Base-by-base conservation (phyloP, 495 filamentous ascomycete genomes). In the Penicillium verhagenii region DNA sequence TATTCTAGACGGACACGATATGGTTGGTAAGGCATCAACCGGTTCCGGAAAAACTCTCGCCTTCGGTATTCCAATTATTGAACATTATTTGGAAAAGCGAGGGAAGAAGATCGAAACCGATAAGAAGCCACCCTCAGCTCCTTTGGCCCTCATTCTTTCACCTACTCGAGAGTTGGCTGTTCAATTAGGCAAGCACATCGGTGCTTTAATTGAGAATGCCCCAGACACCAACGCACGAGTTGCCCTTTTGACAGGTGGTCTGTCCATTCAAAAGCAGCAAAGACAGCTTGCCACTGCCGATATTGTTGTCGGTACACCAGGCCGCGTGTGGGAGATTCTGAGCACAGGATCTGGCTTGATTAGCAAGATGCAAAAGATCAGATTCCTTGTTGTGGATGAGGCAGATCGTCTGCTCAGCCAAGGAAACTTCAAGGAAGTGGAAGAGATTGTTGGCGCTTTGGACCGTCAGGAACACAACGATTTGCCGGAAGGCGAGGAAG, bases 11-110 rank as follows among this genome's bases (percentile, higher is more conserved):
- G 91, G 90, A 4, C 85, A 93, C 47, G 94, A 98, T 65, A 87
- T 96, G 33, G 85, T 98, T 57, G 94, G 94, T 45, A 91, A 97
- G 44, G 94, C 94, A 50, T 93, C 96, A 60, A 98, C 94, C 0
- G 94, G 94, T 19, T 97, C 94, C 3, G 94, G 94, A 59, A 98
- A 98, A 74, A 98, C 94, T 9, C 82, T 97, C 57, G 93, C 94
- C n/a, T 98, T 97, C 66, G 85, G 91, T 19, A 54, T 79, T 81
- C 61, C 76, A 56, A 79, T 82, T 21, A 63, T 78, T 29, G 75
- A 80, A 47, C 62, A 79, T 51, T 80, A 73, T n/a, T 55, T 80
- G 8, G 69, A 72, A 28, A 56, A 63, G 39, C 58, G 60, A 46
- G 59, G 63, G 2, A 59, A 61, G 48, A 50, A 65, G 13, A 49